Base-by-base conservation (phyloP, 2,329 filamentous ascomycete species). In the Coniochaeta sp. region DNA sequence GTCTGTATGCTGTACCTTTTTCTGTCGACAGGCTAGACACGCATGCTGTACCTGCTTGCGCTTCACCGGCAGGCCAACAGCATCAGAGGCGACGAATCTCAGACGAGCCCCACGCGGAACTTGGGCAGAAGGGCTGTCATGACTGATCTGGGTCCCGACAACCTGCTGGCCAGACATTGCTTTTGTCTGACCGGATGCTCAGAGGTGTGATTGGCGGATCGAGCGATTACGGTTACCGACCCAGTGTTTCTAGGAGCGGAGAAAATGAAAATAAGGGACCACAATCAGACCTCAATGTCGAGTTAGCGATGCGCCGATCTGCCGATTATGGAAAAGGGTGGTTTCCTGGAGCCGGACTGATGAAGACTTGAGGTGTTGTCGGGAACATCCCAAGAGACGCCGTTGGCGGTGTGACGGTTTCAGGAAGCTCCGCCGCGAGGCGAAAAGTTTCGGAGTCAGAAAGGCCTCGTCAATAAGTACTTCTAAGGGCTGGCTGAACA, bases 41-140 rank as follows among this genome's bases (percentile, higher is more conserved):
- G 84, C 84, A 32, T 85, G 82, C 60, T 79, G 77, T 24, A 84
- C 81, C 66, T 86, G 84, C 64, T 83, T 83, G 57, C 83, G 74
- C 72, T 87, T 87, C 59, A 83, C 73, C 4, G 82, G 82, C 61
- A 85, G 70, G 19, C 82, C 82, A 22, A 34, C 74, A 6, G 75
- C 74, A 69, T 85, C 81, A 14, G 81, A 80, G 58, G 77, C 81
- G 60, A 86, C 79, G 68, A 86, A 86, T 66, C 79, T 83, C 70
- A 85, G 30, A 30, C 26, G 47, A n/a, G 22, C 47, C 22, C 47
- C 47, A 26, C 24, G 19, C 24, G 47, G 47, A 2, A 22, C 14
- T 28, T 52, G 47, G 10, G 10, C 26, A 5, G 47, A 12, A 30
- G 47, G 47, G 26, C 42, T 47, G 16, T 47, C 42, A 12, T 47